These are phyloP conservation scores for Candida incommunis DNA, from an alignment of 805 yeast genomes.

Conservation along the genomic window DNA sequence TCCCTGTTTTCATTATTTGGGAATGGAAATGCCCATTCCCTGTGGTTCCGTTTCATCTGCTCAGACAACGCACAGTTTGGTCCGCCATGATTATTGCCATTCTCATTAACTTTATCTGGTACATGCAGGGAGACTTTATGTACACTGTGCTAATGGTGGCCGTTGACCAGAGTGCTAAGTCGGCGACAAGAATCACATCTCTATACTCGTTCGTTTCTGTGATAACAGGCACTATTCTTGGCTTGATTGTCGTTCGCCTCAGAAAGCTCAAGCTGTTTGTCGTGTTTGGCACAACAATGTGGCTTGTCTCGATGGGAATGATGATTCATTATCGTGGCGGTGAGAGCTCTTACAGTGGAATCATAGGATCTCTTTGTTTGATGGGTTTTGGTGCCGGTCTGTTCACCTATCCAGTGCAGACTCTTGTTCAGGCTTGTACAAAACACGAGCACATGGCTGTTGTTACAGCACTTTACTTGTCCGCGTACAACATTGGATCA, in stretches of 20 bases:
- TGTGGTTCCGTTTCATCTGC: constrained; percentile 41
- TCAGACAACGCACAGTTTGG: constrained; percentile 63
- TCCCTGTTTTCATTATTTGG: constrained; percentile 49
- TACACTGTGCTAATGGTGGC: constrained; percentile 55
- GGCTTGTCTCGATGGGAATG: constrained; percentile 50
- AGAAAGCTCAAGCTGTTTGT: constrained; percentile 47
- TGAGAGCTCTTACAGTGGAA: constrained; percentile 34
- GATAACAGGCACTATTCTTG: constrained; percentile 43
- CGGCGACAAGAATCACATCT: constrained; percentile 55
- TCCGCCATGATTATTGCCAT: constrained; percentile 48
- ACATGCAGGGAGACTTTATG: constrained; percentile 57
- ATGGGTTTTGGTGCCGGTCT: constrained; percentile 66
- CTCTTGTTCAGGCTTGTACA: constrained; percentile 42
- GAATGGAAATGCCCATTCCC: constrained; percentile 50
- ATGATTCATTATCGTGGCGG: constrained; percentile 44
- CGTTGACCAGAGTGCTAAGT: constrained; percentile 38
- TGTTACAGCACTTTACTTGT: constrained; percentile 40
- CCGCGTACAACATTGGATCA: constrained; percentile 47
- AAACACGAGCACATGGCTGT: constrained; percentile 54
- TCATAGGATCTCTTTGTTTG: constrained; percentile 49
- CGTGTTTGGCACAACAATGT: constrained; percentile 40
- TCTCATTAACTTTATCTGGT: constrained; percentile 45
- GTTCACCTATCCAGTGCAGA: constrained; percentile 51
- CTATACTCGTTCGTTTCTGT: constrained; percentile 54
- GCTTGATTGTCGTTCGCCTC: constrained; percentile 34